Evolutionary conservation across 1,139 yeast genomes (phyloP).

Genomic region (Saccharomyces hybrid): DNA sequence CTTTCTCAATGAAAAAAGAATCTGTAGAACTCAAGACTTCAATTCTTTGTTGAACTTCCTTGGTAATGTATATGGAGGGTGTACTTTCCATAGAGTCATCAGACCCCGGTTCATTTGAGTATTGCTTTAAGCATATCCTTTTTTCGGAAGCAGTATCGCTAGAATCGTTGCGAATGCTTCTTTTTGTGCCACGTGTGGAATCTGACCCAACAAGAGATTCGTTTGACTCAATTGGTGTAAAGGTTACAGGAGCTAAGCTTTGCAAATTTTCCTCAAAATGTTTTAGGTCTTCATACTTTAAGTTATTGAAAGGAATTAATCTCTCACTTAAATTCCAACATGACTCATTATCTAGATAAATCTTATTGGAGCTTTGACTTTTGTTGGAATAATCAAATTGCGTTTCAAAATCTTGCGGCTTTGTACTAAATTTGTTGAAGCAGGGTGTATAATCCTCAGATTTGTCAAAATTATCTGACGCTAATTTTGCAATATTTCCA

Average conservation of each 20-base stretch:
- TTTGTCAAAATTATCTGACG: neutral
- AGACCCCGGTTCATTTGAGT: slow-evolving; percentile 2
- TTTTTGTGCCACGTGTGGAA: neutral
- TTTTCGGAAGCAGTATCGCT: slow-evolving; percentile 1
- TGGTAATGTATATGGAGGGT: slow-evolving; percentile 6
- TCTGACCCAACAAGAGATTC: neutral
- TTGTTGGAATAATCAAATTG: slow-evolving; percentile 17
- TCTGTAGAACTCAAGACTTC: neutral
- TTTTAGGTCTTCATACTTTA: neutral
- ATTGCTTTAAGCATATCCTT: neutral
- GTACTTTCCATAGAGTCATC: slow-evolving; percentile 7
- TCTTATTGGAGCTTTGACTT: neutral
- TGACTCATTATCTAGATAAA: neutral
- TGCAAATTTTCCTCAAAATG: neutral
- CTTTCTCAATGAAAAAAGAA: neutral
- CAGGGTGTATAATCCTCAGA: slow-evolving; percentile 7
- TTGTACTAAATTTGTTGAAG: slow-evolving; percentile 13
- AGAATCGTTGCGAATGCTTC: neutral
- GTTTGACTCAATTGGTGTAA: neutral
- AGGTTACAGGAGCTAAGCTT: neutral
- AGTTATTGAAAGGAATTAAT: neutral
- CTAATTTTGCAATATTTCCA: neutral
- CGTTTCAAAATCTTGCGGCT: slow-evolving; percentile 12
- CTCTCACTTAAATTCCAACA: slow-evolving; percentile 1
- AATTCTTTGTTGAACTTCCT: neutral